These are phyloP conservation scores for Colletotrichum sp. DNA, from an alignment of 2,329 filamentous ascomycete genomes.

Conservation along the genomic window DNA sequence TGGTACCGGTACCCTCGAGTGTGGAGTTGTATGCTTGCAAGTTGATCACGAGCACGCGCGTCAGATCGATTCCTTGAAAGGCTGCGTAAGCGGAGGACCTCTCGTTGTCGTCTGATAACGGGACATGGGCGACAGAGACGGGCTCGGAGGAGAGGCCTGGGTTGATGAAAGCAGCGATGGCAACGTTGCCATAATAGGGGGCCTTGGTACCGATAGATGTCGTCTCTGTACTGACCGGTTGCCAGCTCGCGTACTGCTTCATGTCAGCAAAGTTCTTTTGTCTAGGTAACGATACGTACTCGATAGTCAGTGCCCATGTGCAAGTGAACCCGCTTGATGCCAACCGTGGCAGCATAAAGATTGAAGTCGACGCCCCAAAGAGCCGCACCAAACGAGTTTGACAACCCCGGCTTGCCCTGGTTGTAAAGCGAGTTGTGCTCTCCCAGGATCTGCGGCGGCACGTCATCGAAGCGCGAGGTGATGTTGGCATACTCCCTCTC, in stretches of 20 bases:
- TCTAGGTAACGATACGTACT: conserved; percentile 23
- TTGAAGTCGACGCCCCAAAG: conserved; percentile 70
- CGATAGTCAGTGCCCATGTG: conserved; percentile 69
- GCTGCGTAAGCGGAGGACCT: conserved; percentile 61
- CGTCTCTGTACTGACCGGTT: conserved; percentile 57
- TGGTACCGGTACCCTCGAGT: conserved; percentile 38
- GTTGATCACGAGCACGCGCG: conserved; percentile 61
- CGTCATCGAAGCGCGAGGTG: conserved; percentile 39
- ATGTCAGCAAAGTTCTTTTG: not conserved
- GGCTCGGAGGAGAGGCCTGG: conserved; percentile 38
- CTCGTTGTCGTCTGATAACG: conserved; percentile 34
- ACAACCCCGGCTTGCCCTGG: conserved; percentile 64
- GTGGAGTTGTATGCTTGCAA: conserved; percentile 65
- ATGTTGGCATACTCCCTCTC: conserved; percentile 51
- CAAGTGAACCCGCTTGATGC: conserved; percentile 65
- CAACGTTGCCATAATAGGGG: conserved; percentile 68
- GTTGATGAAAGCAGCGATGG: conserved; percentile 61
- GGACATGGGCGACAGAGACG: conserved; percentile 54
- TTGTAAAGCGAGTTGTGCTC: conserved; percentile 69
- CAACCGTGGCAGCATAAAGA: conserved; percentile 59
- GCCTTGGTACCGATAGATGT: conserved; percentile 62
- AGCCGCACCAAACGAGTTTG: conserved; percentile 69
- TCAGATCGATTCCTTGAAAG: conserved; percentile 49
- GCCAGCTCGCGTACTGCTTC: conserved; percentile 61
- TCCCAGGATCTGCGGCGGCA: conserved; percentile 62